These are phyloP conservation scores for Aeschynomene evenia DNA, from an alignment of 306 rosid species.

Conservation along the genomic window DNA sequence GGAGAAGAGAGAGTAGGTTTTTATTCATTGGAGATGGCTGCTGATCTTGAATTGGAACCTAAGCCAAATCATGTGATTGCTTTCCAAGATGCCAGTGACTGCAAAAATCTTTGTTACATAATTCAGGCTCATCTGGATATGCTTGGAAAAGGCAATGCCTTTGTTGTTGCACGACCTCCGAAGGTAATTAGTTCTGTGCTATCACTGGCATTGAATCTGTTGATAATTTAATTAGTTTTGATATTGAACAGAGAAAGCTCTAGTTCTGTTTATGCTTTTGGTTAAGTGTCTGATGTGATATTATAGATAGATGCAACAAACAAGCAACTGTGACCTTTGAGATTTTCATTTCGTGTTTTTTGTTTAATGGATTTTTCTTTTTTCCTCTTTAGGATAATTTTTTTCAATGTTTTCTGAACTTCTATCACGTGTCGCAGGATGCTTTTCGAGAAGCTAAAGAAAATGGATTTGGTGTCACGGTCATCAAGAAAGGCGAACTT, in stretches of 20 bases:
- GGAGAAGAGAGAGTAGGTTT: slow-evolving; percentile 78
- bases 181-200: slow-evolving; percentile 49
- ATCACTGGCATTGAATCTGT: slow-evolving; percentile 2
- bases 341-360: background rate
- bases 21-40: slow-evolving; percentile 95
- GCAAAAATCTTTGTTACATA: slow-evolving; percentile 85
- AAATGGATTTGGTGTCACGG: slow-evolving; percentile 77
- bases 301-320: background rate
- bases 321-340: background rate
- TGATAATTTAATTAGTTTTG: slow-evolving; percentile 3
- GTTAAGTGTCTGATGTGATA: background rate
- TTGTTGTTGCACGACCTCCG: slow-evolving; percentile 86
- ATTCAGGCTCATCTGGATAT: slow-evolving; percentile 90
- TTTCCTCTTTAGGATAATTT: background rate
- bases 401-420: slow-evolving; percentile 25
- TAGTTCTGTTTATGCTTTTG: slow-evolving; percentile 19
- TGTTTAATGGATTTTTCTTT: background rate
- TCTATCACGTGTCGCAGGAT: slow-evolving; percentile 47
- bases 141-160: slow-evolving; percentile 77
- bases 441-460: slow-evolving; percentile 85
- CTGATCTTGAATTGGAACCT: slow-evolving; percentile 91
- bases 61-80: slow-evolving; percentile 87
- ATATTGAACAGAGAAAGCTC: background rate
- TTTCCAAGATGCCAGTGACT: slow-evolving; percentile 79
- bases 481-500: slow-evolving; percentile 86